phyloP scores from a whole-genome alignment of 1,139 yeast genomes.

The Saccharomyces hybrid region DNA sequence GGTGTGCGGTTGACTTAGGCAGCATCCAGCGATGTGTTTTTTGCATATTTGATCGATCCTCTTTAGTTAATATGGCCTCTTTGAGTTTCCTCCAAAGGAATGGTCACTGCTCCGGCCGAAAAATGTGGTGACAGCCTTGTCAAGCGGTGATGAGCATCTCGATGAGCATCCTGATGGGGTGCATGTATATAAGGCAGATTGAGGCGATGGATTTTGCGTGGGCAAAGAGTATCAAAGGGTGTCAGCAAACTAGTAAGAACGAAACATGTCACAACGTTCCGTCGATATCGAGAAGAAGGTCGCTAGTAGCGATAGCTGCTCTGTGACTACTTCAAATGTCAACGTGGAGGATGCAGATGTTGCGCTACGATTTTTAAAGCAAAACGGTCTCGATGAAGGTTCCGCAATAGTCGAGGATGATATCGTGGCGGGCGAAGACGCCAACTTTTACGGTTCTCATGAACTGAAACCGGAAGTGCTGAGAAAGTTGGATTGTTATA shows the following conservation, averaged over 20 bases:
- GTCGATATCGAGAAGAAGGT: background rate
- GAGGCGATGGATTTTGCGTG: no score
- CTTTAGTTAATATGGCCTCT: background rate
- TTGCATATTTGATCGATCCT: background rate
- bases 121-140: background rate
- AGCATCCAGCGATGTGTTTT: background rate
- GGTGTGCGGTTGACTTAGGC: background rate
- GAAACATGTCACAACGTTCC: background rate
- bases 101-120: background rate
- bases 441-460: slow-evolving; percentile 21
- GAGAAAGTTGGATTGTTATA: slow-evolving; percentile 38
- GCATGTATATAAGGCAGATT: background rate
- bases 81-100: background rate
- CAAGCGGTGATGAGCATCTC: background rate
- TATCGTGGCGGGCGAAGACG: slow-evolving; percentile 3
- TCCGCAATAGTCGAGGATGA: slow-evolving; percentile 4
- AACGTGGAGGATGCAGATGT: slow-evolving; percentile 20
- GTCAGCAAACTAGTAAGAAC: background rate
- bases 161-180: background rate
- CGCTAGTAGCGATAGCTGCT: background rate
- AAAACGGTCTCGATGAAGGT: slow-evolving; percentile 8
- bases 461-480: slow-evolving; percentile 25
- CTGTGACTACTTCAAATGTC: slow-evolving; percentile 1
- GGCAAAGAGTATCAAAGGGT: background rate
- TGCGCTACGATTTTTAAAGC: slow-evolving; percentile 23